phyloP scores from a whole-genome alignment of 345 rosid species.

The Anacardium occidentale region DNA sequence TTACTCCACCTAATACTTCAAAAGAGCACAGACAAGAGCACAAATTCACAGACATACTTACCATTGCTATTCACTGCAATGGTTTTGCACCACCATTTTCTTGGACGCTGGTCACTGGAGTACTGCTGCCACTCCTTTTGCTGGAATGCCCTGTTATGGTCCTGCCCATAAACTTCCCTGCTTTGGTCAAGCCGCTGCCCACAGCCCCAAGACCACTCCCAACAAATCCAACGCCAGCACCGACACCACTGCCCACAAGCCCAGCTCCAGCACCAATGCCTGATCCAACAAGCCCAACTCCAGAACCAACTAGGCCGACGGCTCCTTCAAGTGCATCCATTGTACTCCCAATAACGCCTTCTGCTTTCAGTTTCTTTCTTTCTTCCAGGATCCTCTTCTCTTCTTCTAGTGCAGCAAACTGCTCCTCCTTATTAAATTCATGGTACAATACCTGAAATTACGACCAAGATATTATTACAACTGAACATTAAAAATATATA shows the following conservation, averaged over 20 bases:
- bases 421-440: conserved; percentile 76
- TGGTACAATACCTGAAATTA: conserved; percentile 60
- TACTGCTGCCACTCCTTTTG: conserved; percentile 69
- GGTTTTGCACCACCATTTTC: conserved; percentile 68
- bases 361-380: conserved; percentile 80
- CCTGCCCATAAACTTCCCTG: conserved; percentile 62
- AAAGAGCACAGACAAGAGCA: background rate
- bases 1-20: background rate
- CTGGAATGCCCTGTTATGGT: conserved; percentile 60
- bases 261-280: conserved; percentile 81
- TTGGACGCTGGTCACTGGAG: conserved; percentile 63
- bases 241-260: conserved; percentile 46
- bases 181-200: conserved; percentile 54
- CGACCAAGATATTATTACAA: background rate
- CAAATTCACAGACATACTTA: background rate
- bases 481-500: background rate
- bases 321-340: conserved; percentile 85
- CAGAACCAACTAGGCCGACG: conserved; percentile 50
- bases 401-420: conserved; percentile 70
- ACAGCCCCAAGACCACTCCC: conserved; percentile 55
- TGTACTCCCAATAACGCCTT: conserved; percentile 93
- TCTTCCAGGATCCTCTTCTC: conserved; percentile 84
- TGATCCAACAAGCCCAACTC: conserved; percentile 69
- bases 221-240: conserved; percentile 43
- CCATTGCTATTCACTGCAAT: conserved; percentile 22